Conservation (phyloP, 805 yeast genomes). For the Candida nanaspora region DNA sequence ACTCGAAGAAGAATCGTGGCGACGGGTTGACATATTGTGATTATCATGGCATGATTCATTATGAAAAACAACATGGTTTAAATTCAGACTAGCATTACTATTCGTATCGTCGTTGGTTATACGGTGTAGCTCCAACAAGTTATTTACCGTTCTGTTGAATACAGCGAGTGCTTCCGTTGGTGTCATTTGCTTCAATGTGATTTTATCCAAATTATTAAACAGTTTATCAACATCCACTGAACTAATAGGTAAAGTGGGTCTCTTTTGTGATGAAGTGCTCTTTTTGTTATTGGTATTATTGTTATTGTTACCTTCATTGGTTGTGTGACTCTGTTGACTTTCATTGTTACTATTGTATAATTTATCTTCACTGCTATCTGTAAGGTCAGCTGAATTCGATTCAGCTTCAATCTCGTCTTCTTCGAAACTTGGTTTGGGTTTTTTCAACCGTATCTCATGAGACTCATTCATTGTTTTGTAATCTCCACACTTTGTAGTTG, state of each 20-base stretch:
- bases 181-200: slow-evolving; percentile 15
- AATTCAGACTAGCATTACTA: neutral
- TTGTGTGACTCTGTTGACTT: neutral
- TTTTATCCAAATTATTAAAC: slow-evolving; percentile 13
- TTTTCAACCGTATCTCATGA: slow-evolving; percentile 1
- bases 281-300: neutral
- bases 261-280: neutral
- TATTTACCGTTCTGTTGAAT: slow-evolving; percentile 17
- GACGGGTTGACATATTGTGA: no score
- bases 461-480: no score
- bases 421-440: neutral
- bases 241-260: slow-evolving; percentile 4
- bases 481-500: neutral
- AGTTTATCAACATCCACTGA: slow-evolving; percentile 27
- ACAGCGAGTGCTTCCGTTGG: slow-evolving; percentile 24
- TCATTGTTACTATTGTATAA: neutral
- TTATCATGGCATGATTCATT: neutral
- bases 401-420: neutral
- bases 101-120: neutral
- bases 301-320: neutral
- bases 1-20: neutral
- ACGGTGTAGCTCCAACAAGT: slow-evolving; percentile 14
- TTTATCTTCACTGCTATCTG: neutral
- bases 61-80: no score
- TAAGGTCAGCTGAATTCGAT: no score